A percentile compares a stretch with the other conserved stretches of the same genome.
phyloP scores from a whole-genome alignment of 805 yeast species.

The Saturnispora kantuleensis region DNA sequence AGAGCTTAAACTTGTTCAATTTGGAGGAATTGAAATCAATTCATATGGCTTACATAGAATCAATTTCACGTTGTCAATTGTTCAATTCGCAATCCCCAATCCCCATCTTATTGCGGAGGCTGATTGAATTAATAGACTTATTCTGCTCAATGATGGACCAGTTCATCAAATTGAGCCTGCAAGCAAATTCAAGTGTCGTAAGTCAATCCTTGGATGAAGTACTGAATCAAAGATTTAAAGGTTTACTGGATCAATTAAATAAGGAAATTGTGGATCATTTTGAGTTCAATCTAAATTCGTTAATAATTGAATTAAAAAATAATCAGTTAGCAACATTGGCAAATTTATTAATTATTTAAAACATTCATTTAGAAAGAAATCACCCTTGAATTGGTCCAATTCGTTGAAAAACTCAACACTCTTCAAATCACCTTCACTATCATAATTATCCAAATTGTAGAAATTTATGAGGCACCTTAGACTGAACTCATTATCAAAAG shows the following conservation, averaged over 20 bases:
- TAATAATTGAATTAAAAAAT: conserved; percentile 3
- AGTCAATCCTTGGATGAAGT: conserved; percentile 18
- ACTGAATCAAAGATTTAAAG: conserved; percentile 23
- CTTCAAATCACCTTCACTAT: conserved; percentile 26
- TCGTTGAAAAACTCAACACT: conserved; percentile 12
- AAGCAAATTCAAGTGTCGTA: neutral
- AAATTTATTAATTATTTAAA: conserved; percentile 11
- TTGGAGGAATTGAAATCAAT: conserved; percentile 39
- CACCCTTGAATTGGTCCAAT: conserved; percentile 18
- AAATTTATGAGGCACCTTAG: conserved; percentile 68
- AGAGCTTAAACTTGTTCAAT: conserved; percentile 25
- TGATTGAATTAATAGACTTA: conserved; percentile 5
- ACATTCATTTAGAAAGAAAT: conserved; percentile 28
- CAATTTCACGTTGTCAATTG: conserved; percentile 23
- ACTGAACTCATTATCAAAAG: conserved; percentile 80
- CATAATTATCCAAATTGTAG: conserved; percentile 59
- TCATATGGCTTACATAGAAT: conserved; percentile 27
- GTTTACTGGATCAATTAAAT: conserved; percentile 33
- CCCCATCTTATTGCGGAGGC: conserved; percentile 4
- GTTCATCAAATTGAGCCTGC: neutral
- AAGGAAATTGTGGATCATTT: conserved; percentile 33
- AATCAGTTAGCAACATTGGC: conserved; percentile 36
- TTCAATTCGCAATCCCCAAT: conserved; percentile 23
- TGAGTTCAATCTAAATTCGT: conserved; percentile 27
- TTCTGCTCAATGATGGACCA: conserved; percentile 1